phyloP scores from a whole-genome alignment of 768 basidiomycete species.

The Neoboletus subvelutipes region DNA sequence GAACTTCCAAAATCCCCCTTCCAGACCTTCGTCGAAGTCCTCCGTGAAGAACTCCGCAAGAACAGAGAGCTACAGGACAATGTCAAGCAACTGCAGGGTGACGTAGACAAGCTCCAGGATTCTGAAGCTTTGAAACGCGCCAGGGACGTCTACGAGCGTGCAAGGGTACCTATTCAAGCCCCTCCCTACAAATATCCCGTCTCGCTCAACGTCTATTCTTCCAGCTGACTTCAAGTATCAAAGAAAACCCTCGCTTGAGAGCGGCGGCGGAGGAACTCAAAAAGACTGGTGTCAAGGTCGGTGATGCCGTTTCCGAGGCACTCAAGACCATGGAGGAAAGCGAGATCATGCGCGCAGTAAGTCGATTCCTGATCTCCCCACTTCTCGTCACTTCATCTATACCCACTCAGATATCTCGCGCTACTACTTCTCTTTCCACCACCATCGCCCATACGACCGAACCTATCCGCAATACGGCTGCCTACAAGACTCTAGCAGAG shows the following conservation, averaged over 20 bases:
- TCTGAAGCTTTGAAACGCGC: slow-evolving; percentile 94
- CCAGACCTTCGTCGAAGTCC: slow-evolving; percentile 92
- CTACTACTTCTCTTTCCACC: slow-evolving; percentile 80
- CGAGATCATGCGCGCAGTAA: slow-evolving; percentile 81
- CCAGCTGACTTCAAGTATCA: slow-evolving; percentile 89
- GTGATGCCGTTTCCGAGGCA: slow-evolving; percentile 92
- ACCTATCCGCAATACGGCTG: slow-evolving; percentile 93
- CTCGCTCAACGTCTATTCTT: slow-evolving; percentile 5
- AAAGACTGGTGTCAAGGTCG: slow-evolving; percentile 86
- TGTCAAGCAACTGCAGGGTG: slow-evolving; percentile 95
- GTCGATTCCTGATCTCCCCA: slow-evolving; percentile 27
- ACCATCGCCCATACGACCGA: slow-evolving; percentile 90
- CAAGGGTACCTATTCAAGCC: slow-evolving; percentile 63
- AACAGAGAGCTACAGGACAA: slow-evolving; percentile 95
- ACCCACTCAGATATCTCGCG: slow-evolving; percentile 67
- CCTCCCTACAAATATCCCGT: not conserved
- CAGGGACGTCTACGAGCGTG: slow-evolving; percentile 88
- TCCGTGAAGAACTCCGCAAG: slow-evolving; percentile 90
- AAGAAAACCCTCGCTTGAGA: slow-evolving; percentile 90
- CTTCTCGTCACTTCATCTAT: not conserved
- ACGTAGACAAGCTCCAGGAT: slow-evolving; percentile 96
- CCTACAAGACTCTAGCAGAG: slow-evolving; percentile 90
- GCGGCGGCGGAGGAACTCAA: slow-evolving; percentile 92
- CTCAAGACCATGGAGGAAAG: slow-evolving; percentile 94
- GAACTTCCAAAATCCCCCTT: slow-evolving; percentile 90